Base-by-base conservation (phyloP, 2,329 filamentous ascomycete species). In the Celoporthe dispersa region DNA sequence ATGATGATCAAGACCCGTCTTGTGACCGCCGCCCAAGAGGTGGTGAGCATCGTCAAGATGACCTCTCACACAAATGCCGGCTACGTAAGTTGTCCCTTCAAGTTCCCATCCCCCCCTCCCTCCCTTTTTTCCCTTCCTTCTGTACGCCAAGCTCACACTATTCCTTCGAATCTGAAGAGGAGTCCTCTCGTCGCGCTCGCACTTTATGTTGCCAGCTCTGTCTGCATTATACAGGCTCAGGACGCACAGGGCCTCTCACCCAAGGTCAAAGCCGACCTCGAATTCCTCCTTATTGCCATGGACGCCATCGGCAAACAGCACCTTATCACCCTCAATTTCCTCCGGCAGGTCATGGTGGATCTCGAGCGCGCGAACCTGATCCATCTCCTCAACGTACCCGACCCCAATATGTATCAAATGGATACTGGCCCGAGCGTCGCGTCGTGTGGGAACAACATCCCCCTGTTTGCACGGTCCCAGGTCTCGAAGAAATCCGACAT, bases 291-390 rank as follows among this genome's bases (percentile, higher is more conserved):
- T 5, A 85, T 88, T 25, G 92, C 92, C 5, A 94, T 98, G 88
- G 90, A 93, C 66, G 88, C 90, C 2, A 85, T 97, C 71, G 91
- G 92, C 65, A 86, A 87, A 51, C 88, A 89, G 68, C 94, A 96
- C 75, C 84, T 89, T 1, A 87, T 98, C 39, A 94, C 93, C 0
- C 89, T 91, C 60, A 93, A 92, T 0, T 97, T 97, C 77, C 83
- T 97, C n/a, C 90, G 91, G 14, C 94, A 98, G 77, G 83, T 95
- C 0, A 88, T 94, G 70, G 85, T 94, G n/a, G 94, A 98, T 75
- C 87, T 97, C 11, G 89, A 94, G 48, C 78, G 78, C 22, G 65
- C 61, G 11, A 57, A 57, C 6, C 61, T 71, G 11, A 19, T 65
- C 19, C 61, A 59, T n/a, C 33, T 63, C 28, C 55, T 71, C 68